Evolutionary conservation across 148 eudicot genomes (phyloP).

Genomic region (Rhododendron vialii): DNA sequence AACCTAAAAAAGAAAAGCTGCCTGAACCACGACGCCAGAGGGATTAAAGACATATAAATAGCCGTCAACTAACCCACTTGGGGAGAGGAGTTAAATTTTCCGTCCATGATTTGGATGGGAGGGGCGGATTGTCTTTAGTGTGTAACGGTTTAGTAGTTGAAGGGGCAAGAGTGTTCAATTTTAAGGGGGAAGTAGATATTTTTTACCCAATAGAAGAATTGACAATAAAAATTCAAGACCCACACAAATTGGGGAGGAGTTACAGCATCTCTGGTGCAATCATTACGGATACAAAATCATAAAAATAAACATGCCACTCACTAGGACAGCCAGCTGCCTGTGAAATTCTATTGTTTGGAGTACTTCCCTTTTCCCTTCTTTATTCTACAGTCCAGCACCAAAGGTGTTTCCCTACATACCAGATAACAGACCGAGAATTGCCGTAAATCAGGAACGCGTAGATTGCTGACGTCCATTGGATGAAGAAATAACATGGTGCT

Average conservation of each 20-base stretch:
- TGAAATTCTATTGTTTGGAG: neutral
- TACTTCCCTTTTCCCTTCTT: neutral
- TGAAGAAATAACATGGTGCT: neutral
- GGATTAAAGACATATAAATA: too few relatives aligned
- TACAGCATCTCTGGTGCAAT: neutral
- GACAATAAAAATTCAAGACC: neutral
- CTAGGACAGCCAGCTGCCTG: slow-evolving; percentile 1
- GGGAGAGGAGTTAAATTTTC: too few relatives aligned
- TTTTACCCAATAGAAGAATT: neutral
- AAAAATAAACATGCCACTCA: slow-evolving; percentile 10
- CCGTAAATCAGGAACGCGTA: neutral
- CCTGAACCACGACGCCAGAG: too few relatives aligned
- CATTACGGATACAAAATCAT: neutral
- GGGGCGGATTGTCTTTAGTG: too few relatives aligned
- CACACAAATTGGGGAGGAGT: neutral
- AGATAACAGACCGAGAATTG: neutral
- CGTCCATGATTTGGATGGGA: too few relatives aligned
- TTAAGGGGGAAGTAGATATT: too few relatives aligned
- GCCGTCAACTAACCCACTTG: too few relatives aligned
- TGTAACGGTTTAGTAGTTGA: too few relatives aligned
- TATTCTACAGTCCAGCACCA: slow-evolving; percentile 8
- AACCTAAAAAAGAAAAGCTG: too few relatives aligned
- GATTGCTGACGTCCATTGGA: neutral
- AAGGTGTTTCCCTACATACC: slow-evolving; percentile 7
- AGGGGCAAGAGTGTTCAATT: too few relatives aligned